Evolutionary conservation across 164 flowering plant species (phyloP), one percentile per base, ranked within the genome.

Genomic region (Nymphaea colorata): DNA sequence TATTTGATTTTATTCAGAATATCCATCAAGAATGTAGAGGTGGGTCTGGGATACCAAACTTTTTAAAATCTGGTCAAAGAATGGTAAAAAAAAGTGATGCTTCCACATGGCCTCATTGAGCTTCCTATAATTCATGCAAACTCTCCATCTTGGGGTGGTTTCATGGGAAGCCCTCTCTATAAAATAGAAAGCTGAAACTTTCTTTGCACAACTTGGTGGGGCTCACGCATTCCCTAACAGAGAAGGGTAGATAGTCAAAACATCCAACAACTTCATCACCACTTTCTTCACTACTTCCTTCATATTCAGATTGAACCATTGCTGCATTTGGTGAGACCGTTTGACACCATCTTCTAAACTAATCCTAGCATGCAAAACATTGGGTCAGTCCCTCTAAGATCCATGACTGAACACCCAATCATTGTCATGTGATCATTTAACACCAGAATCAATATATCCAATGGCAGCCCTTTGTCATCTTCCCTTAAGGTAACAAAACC

Each of bases 1-100:
- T 36, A 64, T 64, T 17, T 64, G 72, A 12, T 64, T 47, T 44
- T 64, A 70, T 3, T 67, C 61, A 53, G 72, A 70, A 41, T 64
- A 70, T 2, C 72, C 67, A 64, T 70, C 18, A 3, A 70, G 44
- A 55, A 70, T 2, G 42, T n/a, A 64, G 44, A 5, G 42, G 42
- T 18, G 42, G 16, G 0, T 44, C 42, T 64, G 43, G 5, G 43
- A 2, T 6, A 10, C 44, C 12, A 64, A 11, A 25, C 68, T 59
- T 1, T 70, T 68, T 1, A 70, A 12, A 17, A 70, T 70, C 57
- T 59, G 64, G n/a, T 70, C 68, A 5, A 70, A 18, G 47, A 61
- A 61, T 0, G 53, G 70, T 5, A 68, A 12, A 1, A 14, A 55
- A 41, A 17, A 64, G 11, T 68, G 51, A 4, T 68, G 42, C n/a